A percentile compares a stretch with the other conserved stretches of the same genome.
These are phyloP conservation scores for Aspergillus sparsus DNA, from an alignment of 495 filamentous ascomycete genomes.

Conservation along the genomic window DNA sequence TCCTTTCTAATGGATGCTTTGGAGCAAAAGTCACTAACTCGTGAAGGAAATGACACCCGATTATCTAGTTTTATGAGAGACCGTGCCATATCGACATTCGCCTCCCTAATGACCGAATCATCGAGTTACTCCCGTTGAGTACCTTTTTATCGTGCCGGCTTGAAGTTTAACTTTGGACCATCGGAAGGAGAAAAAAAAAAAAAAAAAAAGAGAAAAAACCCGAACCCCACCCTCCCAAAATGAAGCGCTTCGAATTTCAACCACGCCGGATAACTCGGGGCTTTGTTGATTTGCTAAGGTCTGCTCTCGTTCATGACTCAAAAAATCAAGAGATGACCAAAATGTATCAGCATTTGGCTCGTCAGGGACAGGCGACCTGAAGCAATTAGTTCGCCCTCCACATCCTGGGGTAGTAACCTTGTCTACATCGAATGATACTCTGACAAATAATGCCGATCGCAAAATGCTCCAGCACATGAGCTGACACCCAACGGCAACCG, in stretches of 20 bases:
- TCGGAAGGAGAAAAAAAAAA: not conserved
- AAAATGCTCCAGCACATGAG: not conserved
- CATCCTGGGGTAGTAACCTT: conserved; percentile 10
- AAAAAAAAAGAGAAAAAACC: not conserved
- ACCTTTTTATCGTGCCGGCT: not conserved
- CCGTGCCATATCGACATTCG: no score
- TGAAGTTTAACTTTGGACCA: not conserved
- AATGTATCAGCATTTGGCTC: not conserved
- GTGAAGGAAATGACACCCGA: no score
- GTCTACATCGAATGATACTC: conserved; percentile 3
- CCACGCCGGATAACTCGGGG: not conserved
- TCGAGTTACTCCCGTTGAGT: not conserved
- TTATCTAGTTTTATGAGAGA: no score
- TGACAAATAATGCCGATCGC: conserved; percentile 3
- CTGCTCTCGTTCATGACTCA: not conserved
- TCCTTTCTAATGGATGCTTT: no score
- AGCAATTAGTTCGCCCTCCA: not conserved
- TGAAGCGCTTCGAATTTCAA: not conserved
- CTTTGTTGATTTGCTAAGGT: not conserved
- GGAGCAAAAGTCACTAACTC: no score
- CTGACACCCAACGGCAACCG: not conserved
- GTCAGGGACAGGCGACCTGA: not conserved
- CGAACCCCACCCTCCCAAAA: not conserved
- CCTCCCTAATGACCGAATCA: no score
- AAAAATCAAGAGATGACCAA: not conserved